Evolutionary conservation across 2,329 filamentous ascomycete genomes (phyloP).

Genomic region (Arthrobotrys megalospora): DNA sequence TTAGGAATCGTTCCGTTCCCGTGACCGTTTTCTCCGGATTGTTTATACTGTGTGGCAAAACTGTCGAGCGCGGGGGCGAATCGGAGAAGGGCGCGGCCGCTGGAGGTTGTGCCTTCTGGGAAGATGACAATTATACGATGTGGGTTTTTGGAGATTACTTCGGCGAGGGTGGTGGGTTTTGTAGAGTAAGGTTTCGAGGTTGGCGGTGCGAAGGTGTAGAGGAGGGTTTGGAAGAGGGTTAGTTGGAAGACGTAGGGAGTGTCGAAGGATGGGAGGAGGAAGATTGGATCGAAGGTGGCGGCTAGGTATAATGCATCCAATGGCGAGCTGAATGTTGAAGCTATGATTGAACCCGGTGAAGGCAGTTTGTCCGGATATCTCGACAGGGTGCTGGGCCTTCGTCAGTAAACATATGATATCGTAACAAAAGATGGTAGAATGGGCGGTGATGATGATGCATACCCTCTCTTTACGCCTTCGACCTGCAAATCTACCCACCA

Average conservation of each 20-base stretch:
- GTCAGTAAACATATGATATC: conserved; percentile 50
- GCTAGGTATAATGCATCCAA: conserved; percentile 94
- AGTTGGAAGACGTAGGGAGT: conserved; percentile 82
- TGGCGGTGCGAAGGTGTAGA: conserved; percentile 78
- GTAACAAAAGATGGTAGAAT: conserved; percentile 6
- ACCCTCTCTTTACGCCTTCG: conserved; percentile 94
- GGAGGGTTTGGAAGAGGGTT: conserved; percentile 81
- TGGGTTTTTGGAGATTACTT: conserved; percentile 78
- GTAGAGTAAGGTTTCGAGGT: conserved; percentile 69
- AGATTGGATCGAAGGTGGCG: conserved; percentile 91
- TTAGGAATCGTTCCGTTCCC: conserved; percentile 31
- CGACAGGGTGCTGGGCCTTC: conserved; percentile 75
- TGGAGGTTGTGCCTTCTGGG: conserved; percentile 94
- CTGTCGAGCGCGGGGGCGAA: conserved; percentile 83
- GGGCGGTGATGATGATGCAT: conserved; percentile 63
- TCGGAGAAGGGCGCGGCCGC: conserved; percentile 89
- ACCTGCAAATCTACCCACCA: conserved; percentile 99
- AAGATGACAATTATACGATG: conserved; percentile 86
- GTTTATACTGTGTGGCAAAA: conserved; percentile 71
- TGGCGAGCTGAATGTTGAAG: conserved; percentile 90
- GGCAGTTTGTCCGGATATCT: conserved; percentile 83
- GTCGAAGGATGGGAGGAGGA: conserved; percentile 85
- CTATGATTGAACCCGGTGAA: conserved; percentile 84
- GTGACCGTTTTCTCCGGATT: conserved; percentile 44
- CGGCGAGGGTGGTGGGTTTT: conserved; percentile 74